Conservation (phyloP, 2,329 filamentous ascomycete species). For the Cladosporium sp. region DNA sequence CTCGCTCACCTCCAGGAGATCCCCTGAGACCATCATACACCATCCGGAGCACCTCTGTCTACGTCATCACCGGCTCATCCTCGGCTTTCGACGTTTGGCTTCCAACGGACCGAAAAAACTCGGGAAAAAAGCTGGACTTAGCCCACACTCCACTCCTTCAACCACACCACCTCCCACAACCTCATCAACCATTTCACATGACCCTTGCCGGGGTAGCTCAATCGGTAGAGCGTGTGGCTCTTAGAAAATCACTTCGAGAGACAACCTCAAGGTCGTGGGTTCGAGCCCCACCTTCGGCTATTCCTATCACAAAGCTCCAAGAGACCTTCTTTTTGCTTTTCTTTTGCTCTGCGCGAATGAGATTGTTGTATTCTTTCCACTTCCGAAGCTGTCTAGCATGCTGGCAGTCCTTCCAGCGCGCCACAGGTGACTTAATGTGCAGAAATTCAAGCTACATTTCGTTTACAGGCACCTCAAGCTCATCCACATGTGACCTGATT, state of each 20-base stretch:
- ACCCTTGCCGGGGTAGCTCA: conserved; percentile 44
- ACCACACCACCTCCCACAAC: neutral
- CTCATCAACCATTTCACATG: neutral
- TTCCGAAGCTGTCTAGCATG: no score
- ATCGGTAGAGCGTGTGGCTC: conserved; percentile 52
- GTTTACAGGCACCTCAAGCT: no score
- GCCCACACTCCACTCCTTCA: neutral
- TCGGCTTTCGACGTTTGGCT: neutral
- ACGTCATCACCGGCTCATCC: neutral
- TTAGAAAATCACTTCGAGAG: conserved; percentile 28
- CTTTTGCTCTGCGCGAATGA: no score
- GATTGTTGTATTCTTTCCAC: no score
- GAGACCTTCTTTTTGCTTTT: neutral
- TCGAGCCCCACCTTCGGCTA: conserved; percentile 24
- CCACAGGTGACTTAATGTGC: no score
- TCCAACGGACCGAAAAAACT: neutral
- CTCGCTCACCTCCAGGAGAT: no score
- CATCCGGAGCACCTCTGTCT: neutral
- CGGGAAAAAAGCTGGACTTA: neutral
- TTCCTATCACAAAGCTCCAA: conserved; percentile 17
- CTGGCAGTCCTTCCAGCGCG: no score
- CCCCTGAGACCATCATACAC: no score
- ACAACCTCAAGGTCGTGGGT: conserved; percentile 25
- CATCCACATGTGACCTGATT: no score
- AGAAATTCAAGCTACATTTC: no score